These are phyloP conservation scores for Diaporthe ampelina DNA, from an alignment of 2,329 filamentous ascomycete genomes.

Conservation along the genomic window DNA sequence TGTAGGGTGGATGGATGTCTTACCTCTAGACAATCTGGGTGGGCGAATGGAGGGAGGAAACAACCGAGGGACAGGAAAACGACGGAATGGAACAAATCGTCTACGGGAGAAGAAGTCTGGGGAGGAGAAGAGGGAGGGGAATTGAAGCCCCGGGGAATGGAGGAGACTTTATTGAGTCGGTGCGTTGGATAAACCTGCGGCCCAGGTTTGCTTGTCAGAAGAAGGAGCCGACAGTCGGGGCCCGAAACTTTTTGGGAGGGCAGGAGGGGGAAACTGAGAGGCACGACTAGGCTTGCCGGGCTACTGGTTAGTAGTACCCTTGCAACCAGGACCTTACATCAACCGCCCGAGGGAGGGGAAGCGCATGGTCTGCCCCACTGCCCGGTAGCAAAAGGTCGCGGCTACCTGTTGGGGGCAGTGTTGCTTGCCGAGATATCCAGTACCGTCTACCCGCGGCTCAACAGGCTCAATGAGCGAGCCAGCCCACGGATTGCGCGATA, in stretches of 20 bases:
- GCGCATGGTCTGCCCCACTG: not conserved
- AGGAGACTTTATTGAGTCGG: constrained; percentile 31
- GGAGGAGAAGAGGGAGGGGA: not conserved
- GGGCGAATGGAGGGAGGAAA: not conserved
- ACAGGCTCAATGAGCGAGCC: not conserved
- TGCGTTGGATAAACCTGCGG: constrained; percentile 5
- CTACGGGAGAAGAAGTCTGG: constrained; percentile 18
- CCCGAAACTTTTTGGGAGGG: constrained; percentile 26
- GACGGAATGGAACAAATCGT: not conserved
- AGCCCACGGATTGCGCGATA: constrained; percentile 17
- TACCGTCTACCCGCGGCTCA: constrained; percentile 24
- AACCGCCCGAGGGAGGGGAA: constrained; percentile 23
- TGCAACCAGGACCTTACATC: constrained; percentile 23
- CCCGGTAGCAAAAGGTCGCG: not conserved
- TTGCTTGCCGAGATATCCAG: constrained; percentile 4
- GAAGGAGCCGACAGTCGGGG: constrained; percentile 33
- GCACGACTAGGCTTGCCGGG: not conserved
- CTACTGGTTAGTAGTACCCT: not conserved
- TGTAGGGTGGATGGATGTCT: constrained; percentile 34
- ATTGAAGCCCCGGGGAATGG: constrained; percentile 7
- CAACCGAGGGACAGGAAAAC: not conserved
- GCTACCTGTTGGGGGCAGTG: not conserved
- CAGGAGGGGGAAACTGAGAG: not conserved
- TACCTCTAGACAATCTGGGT: constrained; percentile 35
- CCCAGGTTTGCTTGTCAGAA: constrained; percentile 17